Base-by-base conservation (phyloP, 2,329 filamentous ascomycete species). In the Pyrenophora graminea region DNA sequence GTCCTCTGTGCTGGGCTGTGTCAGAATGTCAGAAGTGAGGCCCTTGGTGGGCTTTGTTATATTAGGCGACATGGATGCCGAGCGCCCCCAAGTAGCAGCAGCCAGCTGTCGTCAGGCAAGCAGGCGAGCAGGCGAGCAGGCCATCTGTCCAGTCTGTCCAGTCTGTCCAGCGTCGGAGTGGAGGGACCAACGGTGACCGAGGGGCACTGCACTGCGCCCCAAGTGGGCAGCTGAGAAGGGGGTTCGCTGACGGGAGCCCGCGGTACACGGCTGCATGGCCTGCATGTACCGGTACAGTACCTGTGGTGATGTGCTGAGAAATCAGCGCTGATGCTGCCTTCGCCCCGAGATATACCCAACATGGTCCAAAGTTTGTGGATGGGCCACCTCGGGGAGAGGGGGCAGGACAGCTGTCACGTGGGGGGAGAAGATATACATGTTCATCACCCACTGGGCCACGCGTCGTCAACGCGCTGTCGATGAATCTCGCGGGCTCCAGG, bases 1-100 rank as follows among this genome's bases (percentile, higher is more conserved):
- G 10, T 25, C 23, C 42, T 36, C 33, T 32, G 18, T 32, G 31
- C 23, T 34, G 30, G 45, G 12, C 27, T 27, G 47, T 41, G 21
- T 32, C 52, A 34, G 37, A 34, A 39, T 46, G 31, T 31, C 37
- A 36, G 37, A 31, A 38, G 8, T 25, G 27, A 32, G 39, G 45
- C 31, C 34, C n/a, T 46, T 21, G 38, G 27, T 19, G 36, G 18
- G 15, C 4, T 15, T 9, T 17, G 44, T 33, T 17, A 46, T 46
- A 47, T 47, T 47, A 47, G 31, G 37, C 37, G 36, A 27, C 45
- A 47, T 47, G 45, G 45, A 46, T 46, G 27, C 27, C 23, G 23
- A 25, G 36, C 36, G 21, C 38, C 27, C 27, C 38, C 31, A 25
- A 40, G 30, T 40, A 30, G 31, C 21, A 19, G 39, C 34, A 21